A percentile compares a stretch with the other conserved stretches of the same genome.
phyloP scores from a whole-genome alignment of 2,329 filamentous ascomycete genomes.

The Apiospora hydei region DNA sequence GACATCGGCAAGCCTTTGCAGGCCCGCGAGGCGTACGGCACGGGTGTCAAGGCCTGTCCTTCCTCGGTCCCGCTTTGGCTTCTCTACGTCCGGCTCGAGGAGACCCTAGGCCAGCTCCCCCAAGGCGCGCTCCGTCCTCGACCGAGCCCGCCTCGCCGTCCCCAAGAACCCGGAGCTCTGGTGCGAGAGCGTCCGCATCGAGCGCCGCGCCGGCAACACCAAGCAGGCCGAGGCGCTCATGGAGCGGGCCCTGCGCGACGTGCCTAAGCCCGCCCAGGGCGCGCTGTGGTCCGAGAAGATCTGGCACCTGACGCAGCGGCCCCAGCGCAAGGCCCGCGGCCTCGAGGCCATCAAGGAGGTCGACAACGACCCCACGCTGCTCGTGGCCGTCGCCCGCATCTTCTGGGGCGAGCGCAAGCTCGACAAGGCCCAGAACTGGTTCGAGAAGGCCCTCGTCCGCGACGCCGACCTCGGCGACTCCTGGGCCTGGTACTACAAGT shows the following conservation, averaged over 20 bases:
- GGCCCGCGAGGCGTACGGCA: conserved; percentile 87
- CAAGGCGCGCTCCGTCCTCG: conserved; percentile 92
- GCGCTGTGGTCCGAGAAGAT: conserved; percentile 94
- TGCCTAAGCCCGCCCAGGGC: conserved; percentile 75
- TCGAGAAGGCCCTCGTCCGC: conserved; percentile 90
- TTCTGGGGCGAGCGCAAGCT: conserved; percentile 94
- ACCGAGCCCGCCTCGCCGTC: conserved; percentile 86
- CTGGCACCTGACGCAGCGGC: conserved; percentile 89
- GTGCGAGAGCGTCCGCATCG: conserved; percentile 92
- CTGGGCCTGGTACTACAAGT: conserved; percentile 99
- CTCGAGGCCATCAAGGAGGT: conserved; percentile 97
- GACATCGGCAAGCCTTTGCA: conserved; percentile 78
- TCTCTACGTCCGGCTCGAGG: conserved; percentile 86
- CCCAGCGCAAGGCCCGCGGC: conserved; percentile 88
- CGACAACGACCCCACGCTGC: conserved; percentile 87
- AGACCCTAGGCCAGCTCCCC: conserved; percentile 83
- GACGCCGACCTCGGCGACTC: conserved; percentile 89
- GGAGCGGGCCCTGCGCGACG: conserved; percentile 91
- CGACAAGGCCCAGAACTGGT: conserved; percentile 96
- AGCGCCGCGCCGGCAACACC: conserved; percentile 84
- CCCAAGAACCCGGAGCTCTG: conserved; percentile 87
- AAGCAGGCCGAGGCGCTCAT: conserved; percentile 89
- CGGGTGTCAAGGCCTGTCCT: conserved; percentile 86
- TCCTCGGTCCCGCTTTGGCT: conserved; percentile 89
- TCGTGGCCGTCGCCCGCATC: conserved; percentile 90